Conservation (phyloP, 352 stramenopile species). For the Discostella stelligera region DNA sequence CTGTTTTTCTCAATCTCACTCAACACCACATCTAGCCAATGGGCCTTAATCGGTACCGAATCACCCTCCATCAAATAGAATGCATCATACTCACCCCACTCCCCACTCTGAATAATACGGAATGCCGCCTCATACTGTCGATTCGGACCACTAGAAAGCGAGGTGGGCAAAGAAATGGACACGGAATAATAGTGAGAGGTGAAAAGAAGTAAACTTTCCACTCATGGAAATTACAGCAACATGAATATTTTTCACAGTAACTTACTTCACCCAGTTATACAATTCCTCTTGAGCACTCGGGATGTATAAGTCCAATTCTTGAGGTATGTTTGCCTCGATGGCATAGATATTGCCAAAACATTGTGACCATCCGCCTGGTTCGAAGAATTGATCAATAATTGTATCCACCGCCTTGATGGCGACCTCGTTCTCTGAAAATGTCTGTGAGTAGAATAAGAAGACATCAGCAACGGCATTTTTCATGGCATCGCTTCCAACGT, state of each 20-base stretch:
- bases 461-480: conserved; percentile 53
- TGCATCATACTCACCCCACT: conserved; percentile 64
- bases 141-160: conserved; percentile 58
- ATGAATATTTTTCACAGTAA: too few relatives aligned
- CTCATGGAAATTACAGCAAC: too few relatives aligned
- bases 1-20: conserved; percentile 54
- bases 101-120: conserved; percentile 61
- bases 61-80: conserved; percentile 78
- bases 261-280: not conserved
- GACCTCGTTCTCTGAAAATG: conserved; percentile 56
- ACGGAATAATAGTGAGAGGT: too few relatives aligned
- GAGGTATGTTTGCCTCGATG: conserved; percentile 67
- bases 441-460: conserved; percentile 73
- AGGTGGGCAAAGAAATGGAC: too few relatives aligned
- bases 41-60: conserved; percentile 58
- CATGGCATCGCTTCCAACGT: conserved; percentile 41
- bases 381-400: conserved; percentile 65
- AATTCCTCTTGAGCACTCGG: conserved; percentile 39
- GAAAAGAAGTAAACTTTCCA: too few relatives aligned
- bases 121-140: conserved; percentile 66
- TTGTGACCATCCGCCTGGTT: conserved; percentile 58
- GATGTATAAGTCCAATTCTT: conserved; percentile 58
- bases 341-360: conserved; percentile 70
- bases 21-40: conserved; percentile 76
- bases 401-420: conserved; percentile 57